Evolutionary conservation across 352 stramenopile species (phyloP).

Genomic region (Globisporangium solare): DNA sequence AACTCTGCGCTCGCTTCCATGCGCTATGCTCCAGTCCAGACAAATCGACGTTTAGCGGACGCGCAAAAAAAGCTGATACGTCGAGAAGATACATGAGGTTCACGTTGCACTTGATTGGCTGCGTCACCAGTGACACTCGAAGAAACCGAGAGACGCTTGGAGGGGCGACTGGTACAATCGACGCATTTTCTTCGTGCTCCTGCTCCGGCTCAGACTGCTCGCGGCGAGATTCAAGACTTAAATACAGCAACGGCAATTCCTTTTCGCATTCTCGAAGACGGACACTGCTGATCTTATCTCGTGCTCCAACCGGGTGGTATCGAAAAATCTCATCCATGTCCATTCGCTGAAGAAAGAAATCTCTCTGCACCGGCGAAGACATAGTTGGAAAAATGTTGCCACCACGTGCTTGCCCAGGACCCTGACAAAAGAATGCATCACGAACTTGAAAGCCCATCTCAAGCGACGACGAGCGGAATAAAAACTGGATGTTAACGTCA

Average conservation of each 20-base stretch:
- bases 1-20: conserved; percentile 65
- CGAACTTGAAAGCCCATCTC: conserved; percentile 66
- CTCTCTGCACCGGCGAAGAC: conserved; percentile 10
- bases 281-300: conserved; percentile 72
- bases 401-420: conserved; percentile 9
- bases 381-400: neutral
- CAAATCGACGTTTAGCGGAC: conserved; percentile 72
- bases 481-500: conserved; percentile 66
- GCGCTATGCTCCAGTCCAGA: conserved; percentile 65
- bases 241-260: conserved; percentile 61
- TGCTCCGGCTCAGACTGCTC: conserved; percentile 17
- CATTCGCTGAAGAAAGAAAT: conserved; percentile 75
- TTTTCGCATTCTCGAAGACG: conserved; percentile 61
- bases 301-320: conserved; percentile 52
- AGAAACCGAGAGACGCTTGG: conserved; percentile 26
- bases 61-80: conserved; percentile 63
- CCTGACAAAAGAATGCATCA: conserved; percentile 63
- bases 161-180: conserved; percentile 3
- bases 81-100: conserved; percentile 72
- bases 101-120: conserved; percentile 77
- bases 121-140: conserved; percentile 61
- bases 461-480: conserved; percentile 58
- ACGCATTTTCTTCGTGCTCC: conserved; percentile 8
- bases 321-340: conserved; percentile 62
- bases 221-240: conserved; percentile 45